phyloP scores from a whole-genome alignment of 495 filamentous ascomycete species.

The Collariella sp. region DNA sequence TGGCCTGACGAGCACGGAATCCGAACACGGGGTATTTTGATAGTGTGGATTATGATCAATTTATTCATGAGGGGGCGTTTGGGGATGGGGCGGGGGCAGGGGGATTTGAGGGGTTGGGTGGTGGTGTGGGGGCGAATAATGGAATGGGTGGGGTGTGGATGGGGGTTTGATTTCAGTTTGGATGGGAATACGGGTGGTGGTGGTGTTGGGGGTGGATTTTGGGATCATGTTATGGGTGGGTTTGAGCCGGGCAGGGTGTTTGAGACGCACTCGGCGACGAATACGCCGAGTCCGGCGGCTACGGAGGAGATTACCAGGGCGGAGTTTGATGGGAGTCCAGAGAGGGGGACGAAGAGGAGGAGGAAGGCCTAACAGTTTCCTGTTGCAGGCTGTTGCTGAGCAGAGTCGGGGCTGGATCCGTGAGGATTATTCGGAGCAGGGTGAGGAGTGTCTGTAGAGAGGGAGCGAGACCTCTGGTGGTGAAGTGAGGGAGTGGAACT shows the following conservation, averaged over 20 bases:
- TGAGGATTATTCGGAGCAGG: no score
- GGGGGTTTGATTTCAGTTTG: slow-evolving; percentile 32
- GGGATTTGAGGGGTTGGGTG: slow-evolving; percentile 7
- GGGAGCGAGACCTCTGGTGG: no score
- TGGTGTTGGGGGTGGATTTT: neutral
- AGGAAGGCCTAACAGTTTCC: slow-evolving; percentile 19
- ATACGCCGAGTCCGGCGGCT: slow-evolving; percentile 37
- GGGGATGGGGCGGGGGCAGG: slow-evolving; percentile 29
- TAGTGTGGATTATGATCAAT: slow-evolving; percentile 58
- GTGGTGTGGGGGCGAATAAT: no score
- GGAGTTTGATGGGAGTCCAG: slow-evolving; percentile 33
- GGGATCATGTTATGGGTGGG: neutral
- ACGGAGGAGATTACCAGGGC: slow-evolving; percentile 39
- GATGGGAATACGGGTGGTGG: slow-evolving; percentile 10
- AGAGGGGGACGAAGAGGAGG: slow-evolving; percentile 33
- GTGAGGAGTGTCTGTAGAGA: no score
- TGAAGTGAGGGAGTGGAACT: no score
- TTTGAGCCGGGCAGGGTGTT: slow-evolving; percentile 24
- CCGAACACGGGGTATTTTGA: slow-evolving; percentile 35
- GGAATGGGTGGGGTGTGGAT: no score
- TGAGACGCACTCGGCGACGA: slow-evolving; percentile 26
- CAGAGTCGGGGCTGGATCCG: no score
- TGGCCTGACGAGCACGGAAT: slow-evolving; percentile 49
- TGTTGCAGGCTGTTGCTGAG: neutral
- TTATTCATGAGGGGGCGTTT: slow-evolving; percentile 57